A percentile compares a stretch with the other conserved stretches of the same genome.
phyloP scores from a whole-genome alignment of 73 alveolate genomes.

The Tetrahymena thermophila region DNA sequence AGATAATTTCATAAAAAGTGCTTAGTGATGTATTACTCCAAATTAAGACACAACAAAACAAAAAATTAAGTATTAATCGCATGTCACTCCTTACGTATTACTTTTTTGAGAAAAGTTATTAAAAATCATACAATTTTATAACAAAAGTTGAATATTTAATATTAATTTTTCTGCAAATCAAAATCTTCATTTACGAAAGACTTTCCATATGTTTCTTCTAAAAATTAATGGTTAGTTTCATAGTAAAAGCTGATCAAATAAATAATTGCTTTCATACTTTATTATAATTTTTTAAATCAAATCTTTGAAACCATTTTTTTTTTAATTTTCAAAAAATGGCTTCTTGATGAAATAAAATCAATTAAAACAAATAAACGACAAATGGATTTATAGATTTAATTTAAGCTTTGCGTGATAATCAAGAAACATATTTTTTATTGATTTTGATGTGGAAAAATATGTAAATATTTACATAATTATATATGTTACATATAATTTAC shows the following conservation, averaged over 20 bases:
- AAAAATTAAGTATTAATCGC: too few relatives aligned
- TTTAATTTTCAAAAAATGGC: too few relatives aligned
- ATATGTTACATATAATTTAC: background rate
- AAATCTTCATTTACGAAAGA: too few relatives aligned
- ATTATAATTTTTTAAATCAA: too few relatives aligned
- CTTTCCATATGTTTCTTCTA: background rate
- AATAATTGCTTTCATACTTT: too few relatives aligned
- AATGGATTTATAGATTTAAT: too few relatives aligned
- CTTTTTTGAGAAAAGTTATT: too few relatives aligned
- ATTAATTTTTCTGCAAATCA: background rate
- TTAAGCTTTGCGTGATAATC: too few relatives aligned
- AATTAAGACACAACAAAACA: background rate
- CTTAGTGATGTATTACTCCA: background rate
- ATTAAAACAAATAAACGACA: background rate
- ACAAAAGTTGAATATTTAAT: background rate
- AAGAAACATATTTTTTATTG: too few relatives aligned
- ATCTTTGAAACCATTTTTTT: background rate
- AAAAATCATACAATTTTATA: background rate
- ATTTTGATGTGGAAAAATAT: background rate
- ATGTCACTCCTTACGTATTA: background rate
- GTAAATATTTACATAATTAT: background rate
- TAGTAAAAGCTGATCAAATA: background rate
- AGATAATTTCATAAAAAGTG: background rate
- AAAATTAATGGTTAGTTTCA: too few relatives aligned
- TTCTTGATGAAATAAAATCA: too few relatives aligned